These are phyloP conservation scores for Theobroma grandiflorum DNA, from an alignment of 441 rosid species.

Conservation along the genomic window DNA sequence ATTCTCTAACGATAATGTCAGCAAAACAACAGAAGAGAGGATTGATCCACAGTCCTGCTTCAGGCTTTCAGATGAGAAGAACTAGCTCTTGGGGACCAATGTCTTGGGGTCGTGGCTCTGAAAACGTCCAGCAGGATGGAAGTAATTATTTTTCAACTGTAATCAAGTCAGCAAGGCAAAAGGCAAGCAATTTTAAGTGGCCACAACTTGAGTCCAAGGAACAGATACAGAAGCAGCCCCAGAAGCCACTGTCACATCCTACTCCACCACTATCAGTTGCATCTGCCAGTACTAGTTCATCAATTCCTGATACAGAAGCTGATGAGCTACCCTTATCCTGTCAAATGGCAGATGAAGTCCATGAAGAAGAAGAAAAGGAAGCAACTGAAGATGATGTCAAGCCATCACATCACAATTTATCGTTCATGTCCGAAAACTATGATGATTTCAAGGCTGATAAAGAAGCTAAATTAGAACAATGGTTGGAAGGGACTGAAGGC, in stretches of 20 bases:
- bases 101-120: constrained; percentile 53
- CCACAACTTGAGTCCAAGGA: constrained; percentile 64
- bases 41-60: constrained; percentile 43
- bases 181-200: constrained; percentile 78
- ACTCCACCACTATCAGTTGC: constrained; percentile 42
- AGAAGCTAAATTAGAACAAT: constrained; percentile 84
- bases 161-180: constrained; percentile 78
- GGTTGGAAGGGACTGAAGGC: constrained; percentile 69
- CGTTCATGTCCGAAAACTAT: constrained; percentile 45
- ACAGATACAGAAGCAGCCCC: constrained; percentile 28
- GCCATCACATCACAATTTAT: constrained; percentile 12
- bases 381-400: constrained; percentile 36
- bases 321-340: constrained; percentile 65
- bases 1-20: constrained; percentile 68
- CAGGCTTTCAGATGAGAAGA: constrained; percentile 55
- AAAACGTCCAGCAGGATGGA: constrained; percentile 44
- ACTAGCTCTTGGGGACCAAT: constrained; percentile 57
- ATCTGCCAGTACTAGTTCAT: constrained; percentile 52
- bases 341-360: constrained; percentile 47
- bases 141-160: constrained; percentile 67
- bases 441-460: constrained; percentile 80
- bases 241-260: constrained; percentile 34
- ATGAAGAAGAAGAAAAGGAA: constrained; percentile 32
- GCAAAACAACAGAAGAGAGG: constrained; percentile 77
- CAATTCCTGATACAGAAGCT: constrained; percentile 48